A percentile compares a stretch with the other conserved stretches of the same genome.
phyloP scores from a whole-genome alignment of 805 yeast species.

The Metschnikowia santaceciliae region DNA sequence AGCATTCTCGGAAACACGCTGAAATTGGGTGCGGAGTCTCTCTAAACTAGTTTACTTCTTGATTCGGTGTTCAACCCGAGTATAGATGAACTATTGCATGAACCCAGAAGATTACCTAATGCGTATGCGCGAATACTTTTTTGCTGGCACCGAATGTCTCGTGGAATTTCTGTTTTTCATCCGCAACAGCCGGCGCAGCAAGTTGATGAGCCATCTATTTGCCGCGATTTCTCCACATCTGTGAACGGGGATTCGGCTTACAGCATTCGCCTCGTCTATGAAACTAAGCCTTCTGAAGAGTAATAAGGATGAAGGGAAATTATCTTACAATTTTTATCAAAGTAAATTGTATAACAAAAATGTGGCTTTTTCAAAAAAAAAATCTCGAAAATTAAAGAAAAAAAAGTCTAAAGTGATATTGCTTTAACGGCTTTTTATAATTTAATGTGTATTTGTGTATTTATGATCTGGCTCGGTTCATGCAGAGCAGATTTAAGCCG shows the following conservation, averaged over 20 bases:
- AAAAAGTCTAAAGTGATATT: too few species aligned
- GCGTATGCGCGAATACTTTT: constrained; percentile 1
- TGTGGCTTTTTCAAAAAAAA: too few species aligned
- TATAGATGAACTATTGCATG: neutral
- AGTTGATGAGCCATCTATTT: neutral
- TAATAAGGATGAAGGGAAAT: too few species aligned
- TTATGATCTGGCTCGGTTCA: too few species aligned
- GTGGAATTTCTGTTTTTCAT: neutral
- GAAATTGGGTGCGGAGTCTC: neutral
- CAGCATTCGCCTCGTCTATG: neutral
- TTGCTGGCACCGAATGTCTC: neutral
- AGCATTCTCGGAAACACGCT: neutral
- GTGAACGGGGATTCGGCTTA: too few species aligned
- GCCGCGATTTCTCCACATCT: neutral
- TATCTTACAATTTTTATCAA: too few species aligned
- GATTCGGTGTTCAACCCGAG: neutral
- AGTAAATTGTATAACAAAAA: too few species aligned
- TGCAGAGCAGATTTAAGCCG: too few species aligned
- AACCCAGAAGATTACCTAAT: neutral
- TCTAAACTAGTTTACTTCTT: neutral
- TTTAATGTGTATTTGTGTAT: too few species aligned
- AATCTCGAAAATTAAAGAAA: too few species aligned
- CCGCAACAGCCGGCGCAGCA: neutral
- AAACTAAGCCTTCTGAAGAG: neutral
- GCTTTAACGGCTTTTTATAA: too few species aligned